Conservation (phyloP, 2,329 filamentous ascomycete genomes). For the Hortaea sp. region DNA sequence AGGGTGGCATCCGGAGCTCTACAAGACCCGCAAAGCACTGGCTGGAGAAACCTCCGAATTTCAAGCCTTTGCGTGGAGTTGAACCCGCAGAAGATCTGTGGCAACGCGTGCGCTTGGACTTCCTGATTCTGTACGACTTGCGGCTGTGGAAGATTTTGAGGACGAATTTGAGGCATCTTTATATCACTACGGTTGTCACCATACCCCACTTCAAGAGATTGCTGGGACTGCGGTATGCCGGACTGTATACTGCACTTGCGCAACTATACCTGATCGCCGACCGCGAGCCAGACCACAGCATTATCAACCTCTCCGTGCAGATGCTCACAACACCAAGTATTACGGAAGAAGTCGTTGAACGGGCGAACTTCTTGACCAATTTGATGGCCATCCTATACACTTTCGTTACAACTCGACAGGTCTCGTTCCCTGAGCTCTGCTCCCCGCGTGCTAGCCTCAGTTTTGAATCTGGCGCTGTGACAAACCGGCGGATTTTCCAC, state of each 20-base stretch:
- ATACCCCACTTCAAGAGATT: conserved; percentile 95
- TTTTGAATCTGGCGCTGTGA: conserved; percentile 89
- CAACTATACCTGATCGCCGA: conserved; percentile 95
- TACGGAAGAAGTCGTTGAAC: conserved; percentile 86
- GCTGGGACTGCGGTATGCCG: conserved; percentile 84
- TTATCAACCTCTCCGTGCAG: conserved; percentile 93
- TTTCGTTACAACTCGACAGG: conserved; percentile 90
- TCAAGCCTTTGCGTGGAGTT: background rate
- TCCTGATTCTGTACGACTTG: conserved; percentile 87
- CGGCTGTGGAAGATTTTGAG: conserved; percentile 94
- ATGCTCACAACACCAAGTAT: conserved; percentile 96
- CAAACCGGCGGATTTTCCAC: conserved; percentile 91
- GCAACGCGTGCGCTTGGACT: conserved; percentile 81
- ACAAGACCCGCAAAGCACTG: conserved; percentile 71
- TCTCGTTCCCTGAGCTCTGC: conserved; percentile 85
- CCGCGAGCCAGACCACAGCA: conserved; percentile 92
- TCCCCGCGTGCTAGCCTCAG: conserved; percentile 76
- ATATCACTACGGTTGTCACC: conserved; percentile 91
- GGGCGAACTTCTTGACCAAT: conserved; percentile 91
- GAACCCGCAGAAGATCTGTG: conserved; percentile 60
- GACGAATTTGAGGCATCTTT: conserved; percentile 81
- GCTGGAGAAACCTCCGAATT: conserved; percentile 58
- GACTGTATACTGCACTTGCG: conserved; percentile 83
- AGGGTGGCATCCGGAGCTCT: conserved; percentile 31
- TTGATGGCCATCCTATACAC: conserved; percentile 95